Percentiles rank a stretch among this genome's conserved stretches.
These are phyloP conservation scores for Bidens hawaiensis DNA, from an alignment of 140 eudicot genomes.

Conservation along the genomic window DNA sequence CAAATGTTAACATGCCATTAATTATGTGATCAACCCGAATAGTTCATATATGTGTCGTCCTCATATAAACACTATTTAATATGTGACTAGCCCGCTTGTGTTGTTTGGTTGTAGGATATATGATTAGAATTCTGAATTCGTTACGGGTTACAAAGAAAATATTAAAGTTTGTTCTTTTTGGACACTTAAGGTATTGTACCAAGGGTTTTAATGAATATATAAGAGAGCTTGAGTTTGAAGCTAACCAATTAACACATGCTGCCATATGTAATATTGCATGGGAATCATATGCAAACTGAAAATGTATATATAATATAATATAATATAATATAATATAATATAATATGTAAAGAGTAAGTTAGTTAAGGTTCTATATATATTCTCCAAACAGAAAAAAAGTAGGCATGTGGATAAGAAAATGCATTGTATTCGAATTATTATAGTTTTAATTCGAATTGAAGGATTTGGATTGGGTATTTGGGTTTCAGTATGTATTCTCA, in stretches of 20 bases:
- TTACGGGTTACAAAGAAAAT: not conserved
- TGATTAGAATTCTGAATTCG: not conserved
- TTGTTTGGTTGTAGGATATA: too few species aligned
- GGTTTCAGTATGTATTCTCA: constrained; percentile 10
- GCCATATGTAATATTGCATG: not conserved
- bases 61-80: too few species aligned
- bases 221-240: constrained; percentile 22
- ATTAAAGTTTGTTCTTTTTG: not conserved
- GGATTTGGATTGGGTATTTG: constrained; percentile 27
- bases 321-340: too few species aligned
- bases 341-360: constrained; percentile 18
- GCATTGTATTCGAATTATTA: too few species aligned
- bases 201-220: not conserved
- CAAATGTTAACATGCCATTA: too few species aligned
- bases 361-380: constrained; percentile 19
- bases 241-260: constrained; percentile 19
- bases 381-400: too few species aligned
- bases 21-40: too few species aligned
- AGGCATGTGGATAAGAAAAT: too few species aligned
- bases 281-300: constrained; percentile 34
- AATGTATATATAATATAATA: constrained; percentile 1
- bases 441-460: constrained; percentile 4
- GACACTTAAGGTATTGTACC: not conserved
- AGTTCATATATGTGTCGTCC: too few species aligned
- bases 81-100: too few species aligned